Percentiles rank a stretch among this genome's conserved stretches.
phyloP scores from a whole-genome alignment of 2,329 filamentous ascomycete species.

The Hypoxylon sp. region DNA sequence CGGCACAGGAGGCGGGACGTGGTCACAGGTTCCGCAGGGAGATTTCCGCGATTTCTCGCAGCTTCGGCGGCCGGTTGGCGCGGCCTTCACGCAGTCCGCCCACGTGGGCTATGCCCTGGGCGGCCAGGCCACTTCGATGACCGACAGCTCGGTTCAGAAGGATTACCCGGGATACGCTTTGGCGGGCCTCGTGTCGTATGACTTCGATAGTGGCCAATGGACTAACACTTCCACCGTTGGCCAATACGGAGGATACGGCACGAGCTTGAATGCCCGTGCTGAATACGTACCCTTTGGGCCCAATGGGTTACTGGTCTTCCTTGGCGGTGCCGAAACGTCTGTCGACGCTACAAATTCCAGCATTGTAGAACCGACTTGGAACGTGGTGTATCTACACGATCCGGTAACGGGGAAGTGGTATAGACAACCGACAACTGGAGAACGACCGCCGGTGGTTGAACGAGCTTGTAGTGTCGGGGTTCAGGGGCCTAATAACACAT shows the following conservation, averaged over 20 bases:
- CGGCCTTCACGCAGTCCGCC: constrained; percentile 49
- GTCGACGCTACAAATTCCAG: constrained; percentile 45
- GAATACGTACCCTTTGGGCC: constrained; percentile 55
- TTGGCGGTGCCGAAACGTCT: constrained; percentile 53
- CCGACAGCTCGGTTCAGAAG: constrained; percentile 49
- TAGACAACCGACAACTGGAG: constrained; percentile 54
- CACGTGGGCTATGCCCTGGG: constrained; percentile 55
- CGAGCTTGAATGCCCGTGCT: constrained; percentile 52
- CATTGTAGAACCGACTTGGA: constrained; percentile 48
- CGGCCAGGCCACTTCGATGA: constrained; percentile 47
- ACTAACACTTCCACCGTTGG: constrained; percentile 51
- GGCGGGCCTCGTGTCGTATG: constrained; percentile 54
- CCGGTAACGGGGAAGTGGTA: constrained; percentile 56
- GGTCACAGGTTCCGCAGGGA: constrained; percentile 50
- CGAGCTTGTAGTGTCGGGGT: constrained; percentile 56
- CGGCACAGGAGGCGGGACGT: constrained; percentile 54
- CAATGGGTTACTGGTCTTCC: constrained; percentile 54
- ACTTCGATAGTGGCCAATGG: constrained; percentile 53
- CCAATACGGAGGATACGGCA: constrained; percentile 46
- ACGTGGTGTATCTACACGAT: constrained; percentile 54
- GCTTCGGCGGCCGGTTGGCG: constrained; percentile 53
- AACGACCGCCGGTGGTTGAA: constrained; percentile 48
- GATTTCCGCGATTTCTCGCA: constrained; percentile 55
- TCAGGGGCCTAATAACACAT: constrained; percentile 53
- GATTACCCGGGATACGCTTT: constrained; percentile 47